Base-by-base conservation (phyloP, 345 rosid species). In the Garcia nutans region DNA sequence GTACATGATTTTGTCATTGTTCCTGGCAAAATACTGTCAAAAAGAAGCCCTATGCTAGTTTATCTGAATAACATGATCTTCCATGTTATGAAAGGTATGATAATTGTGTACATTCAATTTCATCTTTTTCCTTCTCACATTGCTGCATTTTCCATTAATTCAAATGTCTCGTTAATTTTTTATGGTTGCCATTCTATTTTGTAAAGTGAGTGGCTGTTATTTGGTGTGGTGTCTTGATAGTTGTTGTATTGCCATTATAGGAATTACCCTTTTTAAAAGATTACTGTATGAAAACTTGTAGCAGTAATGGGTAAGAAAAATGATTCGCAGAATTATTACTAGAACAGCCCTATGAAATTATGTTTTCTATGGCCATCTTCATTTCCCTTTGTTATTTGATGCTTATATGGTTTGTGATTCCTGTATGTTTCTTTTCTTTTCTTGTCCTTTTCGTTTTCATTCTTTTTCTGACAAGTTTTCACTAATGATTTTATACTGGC, bases 1-100 rank as follows among this genome's bases (percentile, higher is more conserved):
- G 49, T 96, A 77, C 86, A 88, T 24, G 86, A 92, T 52, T 85
- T 96, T 78, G 79, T 94, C 59, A 77, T 89, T 82, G 84, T 47
- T 70, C 92, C 97, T 71, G 96, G 93, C 84, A 87, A 86, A 79
- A 83, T 90, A 89, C 80, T 93, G 63, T 89, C 88, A 9, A 90
- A 96, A 80, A 87, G 87, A 84, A 96, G 97, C 73, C 85, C 86
- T 19, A 84, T 93, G 79, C 82, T 85, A 73, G 85, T 96, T 73
- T 84, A 89, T 83, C 78, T 93, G 17, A 89, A 91, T 72, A 74
- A 88, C 84, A 90, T 79, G 91, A 82, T 89, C 79, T 90, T 92
- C 83, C 88, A 84, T 77, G 88, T 89, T 68, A 67, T 74, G 22
- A 82, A 86, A 87, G 93, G 98, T 90, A 76, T 83, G 82, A 63